Percentiles rank a stretch among this genome's conserved stretches.
These are phyloP conservation scores for Tetrahymena elliotti DNA, from an alignment of 73 alveolate genomes.

Conservation along the genomic window DNA sequence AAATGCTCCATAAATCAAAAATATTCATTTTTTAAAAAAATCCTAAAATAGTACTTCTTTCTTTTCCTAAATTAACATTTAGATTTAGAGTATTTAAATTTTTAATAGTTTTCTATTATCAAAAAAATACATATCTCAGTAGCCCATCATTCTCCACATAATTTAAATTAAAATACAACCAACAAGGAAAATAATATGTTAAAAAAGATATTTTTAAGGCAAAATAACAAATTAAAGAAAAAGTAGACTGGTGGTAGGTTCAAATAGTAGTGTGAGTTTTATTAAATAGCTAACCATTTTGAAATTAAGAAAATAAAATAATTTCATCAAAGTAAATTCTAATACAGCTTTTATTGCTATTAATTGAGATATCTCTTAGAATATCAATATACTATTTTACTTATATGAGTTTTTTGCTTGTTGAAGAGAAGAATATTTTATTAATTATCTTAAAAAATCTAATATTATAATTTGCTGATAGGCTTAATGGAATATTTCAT, in stretches of 20 bases:
- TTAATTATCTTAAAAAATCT: neutral
- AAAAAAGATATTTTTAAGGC: neutral
- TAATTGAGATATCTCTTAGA: neutral
- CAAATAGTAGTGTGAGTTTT: neutral
- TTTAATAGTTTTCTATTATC: neutral
- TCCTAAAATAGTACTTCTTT: neutral
- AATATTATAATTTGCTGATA: neutral
- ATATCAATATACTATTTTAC: neutral
- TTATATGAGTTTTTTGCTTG: neutral
- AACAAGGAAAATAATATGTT: neutral
- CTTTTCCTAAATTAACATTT: neutral
- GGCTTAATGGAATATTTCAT: neutral
- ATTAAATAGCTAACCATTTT: neutral
- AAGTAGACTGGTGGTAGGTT: neutral
- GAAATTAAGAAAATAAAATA: neutral
- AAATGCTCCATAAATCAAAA: neutral
- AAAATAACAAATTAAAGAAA: neutral
- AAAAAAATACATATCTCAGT: neutral
- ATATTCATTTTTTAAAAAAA: neutral
- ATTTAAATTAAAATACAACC: neutral
- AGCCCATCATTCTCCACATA: neutral
- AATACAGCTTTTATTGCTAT: neutral
- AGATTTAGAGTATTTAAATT: neutral
- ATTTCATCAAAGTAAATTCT: too few relatives aligned
- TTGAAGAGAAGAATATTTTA: neutral